Evolutionary conservation across 2,329 filamentous ascomycete species (phyloP).

Genomic region (Ceratocystis eucalypticola): DNA sequence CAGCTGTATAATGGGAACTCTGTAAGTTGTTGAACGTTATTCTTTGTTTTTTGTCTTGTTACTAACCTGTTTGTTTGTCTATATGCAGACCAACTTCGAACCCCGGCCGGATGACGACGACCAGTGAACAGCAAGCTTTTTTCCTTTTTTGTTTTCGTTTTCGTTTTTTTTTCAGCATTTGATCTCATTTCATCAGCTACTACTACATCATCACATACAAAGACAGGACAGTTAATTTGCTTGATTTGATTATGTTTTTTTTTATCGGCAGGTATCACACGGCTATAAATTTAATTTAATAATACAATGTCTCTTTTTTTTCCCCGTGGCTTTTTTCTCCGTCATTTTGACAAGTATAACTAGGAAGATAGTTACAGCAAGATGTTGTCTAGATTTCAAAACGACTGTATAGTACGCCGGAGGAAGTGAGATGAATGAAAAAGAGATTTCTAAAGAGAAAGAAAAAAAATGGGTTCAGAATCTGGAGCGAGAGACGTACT

Average conservation of each 20-base stretch:
- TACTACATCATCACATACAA: no score
- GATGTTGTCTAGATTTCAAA: no score
- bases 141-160: neutral
- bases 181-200: no score
- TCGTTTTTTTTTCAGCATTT: neutral
- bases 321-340: no score
- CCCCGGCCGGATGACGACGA: constrained; percentile 48
- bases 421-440: neutral
- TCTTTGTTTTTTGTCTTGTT: neutral
- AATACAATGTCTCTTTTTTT: neutral
- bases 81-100: constrained; percentile 50
- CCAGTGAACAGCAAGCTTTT: constrained; percentile 21
- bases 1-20: constrained; percentile 90
- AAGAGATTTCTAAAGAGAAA: neutral
- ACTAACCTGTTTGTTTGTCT: neutral
- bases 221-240: no score
- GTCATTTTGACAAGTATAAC: neutral
- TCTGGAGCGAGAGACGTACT: no score
- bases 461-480: constrained; percentile 4
- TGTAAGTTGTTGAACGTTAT: constrained; percentile 39
- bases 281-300: constrained; percentile 4
- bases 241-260: neutral
- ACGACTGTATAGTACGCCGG: neutral
- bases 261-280: neutral
- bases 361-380: no score